Evolutionary conservation across 352 stramenopile species (phyloP).

Genomic region (Discostella stelligera): DNA sequence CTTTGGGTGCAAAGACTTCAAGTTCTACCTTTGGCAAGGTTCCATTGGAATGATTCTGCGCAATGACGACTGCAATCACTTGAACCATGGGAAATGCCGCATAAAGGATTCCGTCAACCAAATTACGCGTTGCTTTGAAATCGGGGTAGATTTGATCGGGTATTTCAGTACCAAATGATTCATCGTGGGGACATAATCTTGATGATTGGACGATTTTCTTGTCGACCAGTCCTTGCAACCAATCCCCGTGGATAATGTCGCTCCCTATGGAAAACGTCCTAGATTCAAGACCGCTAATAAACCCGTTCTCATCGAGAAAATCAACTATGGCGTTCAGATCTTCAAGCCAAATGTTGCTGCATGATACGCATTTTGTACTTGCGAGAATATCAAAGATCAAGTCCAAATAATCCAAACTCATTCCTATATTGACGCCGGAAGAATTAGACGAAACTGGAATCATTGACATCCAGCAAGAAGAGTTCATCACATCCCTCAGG

Average conservation of each 20-base stretch:
- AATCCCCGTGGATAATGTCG: constrained; percentile 43
- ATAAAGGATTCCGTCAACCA: constrained; percentile 55
- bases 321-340: constrained; percentile 46
- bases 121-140: constrained; percentile 33
- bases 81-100: constrained; percentile 45
- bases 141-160: constrained; percentile 10
- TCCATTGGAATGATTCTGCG: constrained; percentile 41
- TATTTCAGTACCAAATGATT: constrained; percentile 22
- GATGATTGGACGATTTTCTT: constrained; percentile 38
- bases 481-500: constrained; percentile 54
- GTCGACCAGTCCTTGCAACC: constrained; percentile 39
- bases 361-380: constrained; percentile 48
- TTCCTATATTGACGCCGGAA: constrained; percentile 19
- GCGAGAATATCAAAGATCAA: constrained; percentile 40
- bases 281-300: constrained; percentile 31
- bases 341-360: constrained; percentile 47
- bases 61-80: constrained; percentile 47
- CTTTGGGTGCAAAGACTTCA: constrained; percentile 21
- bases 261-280: constrained; percentile 28
- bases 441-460: constrained; percentile 37
- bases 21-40: constrained; percentile 33
- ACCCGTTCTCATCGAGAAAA: constrained; percentile 44
- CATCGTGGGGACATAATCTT: constrained; percentile 37
- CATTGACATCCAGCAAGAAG: constrained; percentile 66
- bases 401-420: constrained; percentile 42